Base-by-base conservation (phyloP, 2,329 filamentous ascomycete genomes). In the Colletotrichum plurivorum region DNA sequence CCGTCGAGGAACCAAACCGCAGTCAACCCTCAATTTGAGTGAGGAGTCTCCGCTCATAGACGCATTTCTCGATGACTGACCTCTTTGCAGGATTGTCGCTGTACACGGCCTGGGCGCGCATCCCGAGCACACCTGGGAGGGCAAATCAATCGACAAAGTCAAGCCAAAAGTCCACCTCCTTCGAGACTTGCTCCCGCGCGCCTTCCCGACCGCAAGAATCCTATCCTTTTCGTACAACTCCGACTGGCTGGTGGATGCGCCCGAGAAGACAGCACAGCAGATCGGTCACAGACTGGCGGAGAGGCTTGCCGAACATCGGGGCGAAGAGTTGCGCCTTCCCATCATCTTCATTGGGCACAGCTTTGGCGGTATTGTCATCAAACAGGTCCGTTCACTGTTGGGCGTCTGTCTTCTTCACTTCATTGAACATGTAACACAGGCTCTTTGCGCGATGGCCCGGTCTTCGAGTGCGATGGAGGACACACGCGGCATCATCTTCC, bases 211-310 rank as follows among this genome's bases (percentile, higher is more conserved):
- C 3, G 72, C 73, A 5, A 70, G 71, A 48, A 72, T 75, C 3
- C 51, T 73, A 12, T 65, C 58, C 51, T 74, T 74, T 52, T 63
- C 66, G 1, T 55, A 75, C 46, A 73, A 74, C 39, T 74, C 71
- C 0, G 62, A 72, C 56, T 75, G 71, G 74, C 52, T 75, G n/a
- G 48, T 68, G 20, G 67, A 74, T 55, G 71, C 68, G 1, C 73
- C 70, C 2, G 51, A 69, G 7, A 73, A 72, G 43, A 73, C 70
- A 6, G 51, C 67, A 9, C 39, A 67, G 49, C 55, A 73, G 51
- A 72, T 75, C 49, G 67, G 67, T 51, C 36, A 67, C 5, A 49
- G 57, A 18, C 61, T 74, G 16, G 27, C 71, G 2, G 56, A 63
- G 4, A n/a, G 59, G 27, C 58, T 71, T 16, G 15, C 48, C 13